phyloP scores from a whole-genome alignment of 2,329 filamentous ascomycete species.

The Hymenoscyphus linearis region DNA sequence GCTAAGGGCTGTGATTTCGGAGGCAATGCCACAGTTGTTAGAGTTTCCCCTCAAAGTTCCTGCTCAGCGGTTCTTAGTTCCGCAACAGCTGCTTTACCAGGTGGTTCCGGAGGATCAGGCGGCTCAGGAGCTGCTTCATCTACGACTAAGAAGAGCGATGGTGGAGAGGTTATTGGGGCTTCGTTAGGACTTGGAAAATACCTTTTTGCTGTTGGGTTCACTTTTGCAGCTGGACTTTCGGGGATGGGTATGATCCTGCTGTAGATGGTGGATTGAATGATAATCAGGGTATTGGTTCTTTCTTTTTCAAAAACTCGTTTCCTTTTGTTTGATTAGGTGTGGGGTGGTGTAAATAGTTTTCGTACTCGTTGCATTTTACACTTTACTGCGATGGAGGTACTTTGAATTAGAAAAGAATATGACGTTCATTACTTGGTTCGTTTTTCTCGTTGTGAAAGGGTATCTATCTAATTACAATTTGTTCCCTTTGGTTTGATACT shows the following conservation, averaged over 20 bases:
- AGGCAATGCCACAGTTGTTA: slow-evolving; percentile 50
- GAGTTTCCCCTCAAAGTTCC: slow-evolving; percentile 25
- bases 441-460: not conserved
- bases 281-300: not conserved
- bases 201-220: slow-evolving; percentile 16
- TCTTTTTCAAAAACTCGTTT: not conserved
- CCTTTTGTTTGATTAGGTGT: not conserved
- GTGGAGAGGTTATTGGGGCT: slow-evolving; percentile 14
- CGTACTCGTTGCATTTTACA: not conserved
- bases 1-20: slow-evolving; percentile 61
- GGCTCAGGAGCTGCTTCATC: slow-evolving; percentile 10
- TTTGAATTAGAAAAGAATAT: not conserved
- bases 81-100: slow-evolving; percentile 13
- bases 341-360: not conserved
- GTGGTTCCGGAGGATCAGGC: not conserved
- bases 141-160: slow-evolving; percentile 25
- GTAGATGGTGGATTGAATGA: slow-evolving; percentile 2
- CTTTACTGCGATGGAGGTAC: not conserved
- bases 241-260: slow-evolving; percentile 21
- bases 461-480: not conserved
- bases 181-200: slow-evolving; percentile 18
- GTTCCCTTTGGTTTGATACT: not conserved
- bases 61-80: slow-evolving; percentile 20
- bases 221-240: slow-evolving; percentile 17
- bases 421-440: not conserved